Evolutionary conservation across 2,329 filamentous ascomycete genomes (phyloP), one percentile per base, ranked within the genome.

Genomic region (Calonectria ilicicola): DNA sequence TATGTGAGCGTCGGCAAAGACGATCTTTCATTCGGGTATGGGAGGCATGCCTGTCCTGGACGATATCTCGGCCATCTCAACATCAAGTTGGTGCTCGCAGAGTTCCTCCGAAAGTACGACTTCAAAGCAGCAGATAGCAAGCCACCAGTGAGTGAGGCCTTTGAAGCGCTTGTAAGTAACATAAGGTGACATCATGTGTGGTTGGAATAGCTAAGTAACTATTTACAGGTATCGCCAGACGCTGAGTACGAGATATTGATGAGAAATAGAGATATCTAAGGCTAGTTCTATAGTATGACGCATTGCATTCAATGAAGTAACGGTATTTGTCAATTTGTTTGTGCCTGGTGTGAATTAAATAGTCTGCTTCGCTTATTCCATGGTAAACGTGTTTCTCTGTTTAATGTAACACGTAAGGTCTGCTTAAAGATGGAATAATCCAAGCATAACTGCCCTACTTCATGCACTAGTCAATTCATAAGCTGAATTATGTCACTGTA

Each of bases 31-130:
- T 64, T 64, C 32, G 60, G 60, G 19, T 64, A 64, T 23, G 62
- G 44, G 17, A 49, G 62, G 38, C 62, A 65, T 44, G 62, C 62
- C n/a, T 65, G 62, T 17, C 62, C 62, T 3, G 62, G 62, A n/a
- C 3, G 62, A 65, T 65, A 65, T 38, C 44, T 65, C 10, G 62
- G 62, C 32, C 62, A 65, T 10, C 62, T 64, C 15, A 64, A 64
- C 40, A 64, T 64, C n/a, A 64, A 64, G 17, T 35, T 64, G 5
- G 40, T 64, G 3, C 32, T 64, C 15, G 60, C 60, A 7, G 60
- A 64, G 35, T 29, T 64, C 12, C 26, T 64, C 4, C 60, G 60
- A 27, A 46, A 47, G n/a, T 64, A 64, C 29, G 60, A 64, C 26
- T 47, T 64, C 26, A 64, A 64, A 26, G 23, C 40, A 12, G 23